Evolutionary conservation across 2,329 filamentous ascomycete species (phyloP), one percentile per base, ranked within the genome.

Genomic region (Ceratocystis huliohia): DNA sequence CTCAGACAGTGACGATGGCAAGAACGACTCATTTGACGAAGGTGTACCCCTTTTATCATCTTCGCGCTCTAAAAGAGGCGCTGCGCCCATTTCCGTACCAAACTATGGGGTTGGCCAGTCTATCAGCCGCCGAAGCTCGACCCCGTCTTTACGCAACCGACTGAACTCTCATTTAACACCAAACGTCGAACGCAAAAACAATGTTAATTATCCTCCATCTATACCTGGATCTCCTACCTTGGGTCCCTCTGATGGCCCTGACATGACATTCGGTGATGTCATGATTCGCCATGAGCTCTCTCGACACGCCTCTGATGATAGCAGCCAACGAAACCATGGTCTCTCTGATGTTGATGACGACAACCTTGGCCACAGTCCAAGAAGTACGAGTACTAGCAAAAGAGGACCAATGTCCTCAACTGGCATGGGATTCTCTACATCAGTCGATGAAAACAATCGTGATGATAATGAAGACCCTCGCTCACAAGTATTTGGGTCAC

Each of bases 351-450:
- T 86, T 0, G 85, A 94, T 71, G 89, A 89, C 70, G 94, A 97
- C 76, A 92, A 97, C 0, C 96, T 94, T 77, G 96, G 96, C 72
- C 93, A 92, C 0, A 85, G 88, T 65, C 85, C 73, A 7, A 75
- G 72, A 33, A 76, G 64, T 30, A 64, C 64, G 6, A 41, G 41
- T 37, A 59, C 33, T n/a, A 65, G 63, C 37, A 65, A 66, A 37
- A 59, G 64, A 45, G 25, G 53, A 20, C n/a, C 61, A 25, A 33
- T 41, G 37, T 64, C 61, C 20, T 66, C 67, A 3, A 44, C 48
- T 22, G 53, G 53, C 22, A 17, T 57, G 22, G 53, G 28, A 17
- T 57, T 57, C 53, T 57, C 53, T 13, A 48, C 63, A 22, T 63
- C 63, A 13, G 53, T 81, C 4, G 91, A 82, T 33, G 88, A 93